A percentile compares a stretch with the other conserved stretches of the same genome.
Evolutionary conservation across 805 yeast species (phyloP).

Genomic region (Teunomyces panamensis): DNA sequence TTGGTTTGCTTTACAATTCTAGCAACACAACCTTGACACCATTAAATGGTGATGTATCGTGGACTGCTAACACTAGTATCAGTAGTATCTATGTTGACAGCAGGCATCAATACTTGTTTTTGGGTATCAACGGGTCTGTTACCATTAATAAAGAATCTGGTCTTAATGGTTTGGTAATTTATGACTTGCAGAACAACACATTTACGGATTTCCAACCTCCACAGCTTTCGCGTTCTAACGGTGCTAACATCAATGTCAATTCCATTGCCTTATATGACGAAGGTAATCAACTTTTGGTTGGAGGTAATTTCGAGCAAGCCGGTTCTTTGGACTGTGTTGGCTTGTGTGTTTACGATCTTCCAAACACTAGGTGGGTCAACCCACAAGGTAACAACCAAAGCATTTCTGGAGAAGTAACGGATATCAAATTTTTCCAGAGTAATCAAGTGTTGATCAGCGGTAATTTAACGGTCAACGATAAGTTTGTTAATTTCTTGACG

Average conservation of each 20-base stretch:
- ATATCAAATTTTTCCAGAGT: slow-evolving; percentile 45
- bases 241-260: slow-evolving; percentile 39
- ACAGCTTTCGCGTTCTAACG: slow-evolving; percentile 36
- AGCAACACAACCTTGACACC: slow-evolving; percentile 14
- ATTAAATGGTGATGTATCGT: slow-evolving; percentile 20
- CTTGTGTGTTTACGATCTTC: slow-evolving; percentile 64
- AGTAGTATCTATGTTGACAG: slow-evolving; percentile 36
- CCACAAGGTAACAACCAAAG: slow-evolving; percentile 27
- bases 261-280: slow-evolving; percentile 34
- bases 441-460: slow-evolving; percentile 49
- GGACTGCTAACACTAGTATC: slow-evolving; percentile 25
- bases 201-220: slow-evolving; percentile 51
- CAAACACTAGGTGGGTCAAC: slow-evolving; percentile 51
- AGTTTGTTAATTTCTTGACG: slow-evolving; percentile 43
- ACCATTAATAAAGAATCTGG: slow-evolving; percentile 14
- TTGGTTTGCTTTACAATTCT: slow-evolving; percentile 27
- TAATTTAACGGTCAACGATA: slow-evolving; percentile 41
- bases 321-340: slow-evolving; percentile 56
- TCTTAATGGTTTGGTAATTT: slow-evolving; percentile 49
- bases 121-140: slow-evolving; percentile 46
- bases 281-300: slow-evolving; percentile 52
- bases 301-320: slow-evolving; percentile 66
- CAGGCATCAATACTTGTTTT: slow-evolving; percentile 32
- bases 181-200: slow-evolving; percentile 43
- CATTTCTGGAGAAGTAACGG: slow-evolving; percentile 50